Evolutionary conservation across 192 early-diverging fungal genomes (phyloP).

Genomic region (Gigaspora rosea): DNA sequence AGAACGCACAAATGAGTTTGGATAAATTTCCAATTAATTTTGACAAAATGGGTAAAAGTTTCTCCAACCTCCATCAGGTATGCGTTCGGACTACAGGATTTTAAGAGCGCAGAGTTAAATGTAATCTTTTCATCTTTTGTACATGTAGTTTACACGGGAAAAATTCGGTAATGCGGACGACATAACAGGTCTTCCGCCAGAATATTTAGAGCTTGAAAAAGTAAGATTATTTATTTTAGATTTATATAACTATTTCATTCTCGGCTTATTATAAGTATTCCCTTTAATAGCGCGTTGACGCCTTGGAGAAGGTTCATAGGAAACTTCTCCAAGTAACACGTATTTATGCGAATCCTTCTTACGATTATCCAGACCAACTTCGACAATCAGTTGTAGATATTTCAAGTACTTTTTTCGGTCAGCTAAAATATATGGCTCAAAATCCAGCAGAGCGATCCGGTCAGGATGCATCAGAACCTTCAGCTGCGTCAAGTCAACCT

Average conservation of each 20-base stretch:
- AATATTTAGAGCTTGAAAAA: conserved; percentile 91
- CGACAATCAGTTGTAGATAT: conserved; percentile 74
- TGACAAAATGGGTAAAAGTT: too few relatives aligned
- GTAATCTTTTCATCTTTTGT: too few relatives aligned
- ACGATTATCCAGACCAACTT: conserved; percentile 73
- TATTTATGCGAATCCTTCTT: conserved; percentile 71
- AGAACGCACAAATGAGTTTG: too few relatives aligned
- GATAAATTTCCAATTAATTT: too few relatives aligned
- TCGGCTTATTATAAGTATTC: neutral
- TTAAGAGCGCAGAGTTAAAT: too few relatives aligned
- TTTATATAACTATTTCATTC: neutral
- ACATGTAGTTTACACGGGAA: conserved; percentile 82
- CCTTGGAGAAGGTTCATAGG: conserved; percentile 66
- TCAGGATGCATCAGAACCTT: conserved; percentile 33
- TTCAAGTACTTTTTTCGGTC: conserved; percentile 64
- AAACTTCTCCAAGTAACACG: conserved; percentile 74
- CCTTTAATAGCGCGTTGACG: conserved; percentile 71
- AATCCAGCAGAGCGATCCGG: conserved; percentile 40
- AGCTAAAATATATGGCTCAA: conserved; percentile 57
- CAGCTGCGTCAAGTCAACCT: conserved; percentile 39
- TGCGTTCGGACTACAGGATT: too few relatives aligned
- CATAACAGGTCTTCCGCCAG: conserved; percentile 89
- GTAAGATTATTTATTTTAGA: conserved; percentile 42
- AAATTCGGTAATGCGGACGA: conserved; percentile 78
- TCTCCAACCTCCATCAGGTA: too few relatives aligned